Base-by-base conservation (phyloP, 352 stramenopile genomes). In the Globisporangium iwayamae region DNA sequence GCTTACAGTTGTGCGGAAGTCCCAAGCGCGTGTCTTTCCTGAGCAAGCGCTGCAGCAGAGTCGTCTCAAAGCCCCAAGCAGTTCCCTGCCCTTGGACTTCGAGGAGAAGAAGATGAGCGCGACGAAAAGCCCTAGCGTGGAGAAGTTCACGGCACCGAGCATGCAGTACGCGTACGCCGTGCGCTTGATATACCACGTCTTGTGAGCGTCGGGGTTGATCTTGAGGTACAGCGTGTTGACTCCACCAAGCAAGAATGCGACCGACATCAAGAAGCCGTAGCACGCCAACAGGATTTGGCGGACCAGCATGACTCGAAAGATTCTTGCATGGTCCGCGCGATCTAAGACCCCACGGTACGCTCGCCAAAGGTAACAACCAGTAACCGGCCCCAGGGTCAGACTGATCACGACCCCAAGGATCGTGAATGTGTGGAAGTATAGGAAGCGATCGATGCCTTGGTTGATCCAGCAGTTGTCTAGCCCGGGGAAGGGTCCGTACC, bases 381-480 rank as follows among this genome's bases (percentile, higher is more conserved):
- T 76, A 28, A 50, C 45, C 2, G 63, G 63, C 1, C 67, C 67
- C 13, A 71, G 57, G 2, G 53, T 65, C 30, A 74, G 50, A 18
- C 53, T 51, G 48, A 71, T 56, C 14, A 62, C 63, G 25, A 75
- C 51, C n/a, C 66, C 53, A 43, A 64, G 54, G 61, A 75, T 34
- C 14, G 68, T 78, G 56, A 78, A 75, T 28, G 65, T 73, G 51
- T 75, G 68, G 34, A 75, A 78, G 56, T 73, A 75, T 2, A 78
- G 45, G 5, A 78, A 56, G 50, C 71, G 71, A 14, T 68, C 68
- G 14, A 63, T 41, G n/a, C 61, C 65, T 8, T 64, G 64, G n/a
- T 67, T 58, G 58, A 78, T 75, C 71, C 67, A 78, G 62, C 71
- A 78, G 32, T 73, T 75, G 56, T 78, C 67, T 32, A 75, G 67